These are phyloP conservation scores for Rhododendron kiyosumense DNA, from an alignment of 148 eudicot species.

Conservation along the genomic window DNA sequence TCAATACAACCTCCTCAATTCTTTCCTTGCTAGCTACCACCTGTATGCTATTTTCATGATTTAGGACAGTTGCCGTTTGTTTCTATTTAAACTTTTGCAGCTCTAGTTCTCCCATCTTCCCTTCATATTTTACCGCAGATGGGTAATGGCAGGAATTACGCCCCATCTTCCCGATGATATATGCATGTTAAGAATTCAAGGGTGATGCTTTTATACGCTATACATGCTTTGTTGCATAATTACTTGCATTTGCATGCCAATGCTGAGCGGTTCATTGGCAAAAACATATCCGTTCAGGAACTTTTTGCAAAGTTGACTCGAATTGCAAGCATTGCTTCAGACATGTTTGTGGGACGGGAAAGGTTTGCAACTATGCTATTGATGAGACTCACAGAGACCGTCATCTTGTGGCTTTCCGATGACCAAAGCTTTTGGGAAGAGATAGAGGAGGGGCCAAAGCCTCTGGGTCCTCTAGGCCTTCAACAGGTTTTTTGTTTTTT, in stretches of 20 bases:
- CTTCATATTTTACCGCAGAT: neutral
- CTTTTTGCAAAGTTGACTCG: constrained; percentile 57
- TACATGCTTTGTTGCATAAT: neutral
- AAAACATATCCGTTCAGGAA: constrained; percentile 39
- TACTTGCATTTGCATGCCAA: neutral
- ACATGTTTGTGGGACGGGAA: constrained; percentile 86
- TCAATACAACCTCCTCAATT: neutral
- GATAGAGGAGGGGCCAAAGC: constrained; percentile 62
- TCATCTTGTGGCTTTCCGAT: constrained; percentile 85
- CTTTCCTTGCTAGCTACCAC: neutral
- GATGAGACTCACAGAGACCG: constrained; percentile 91
- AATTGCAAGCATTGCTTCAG: constrained; percentile 66
- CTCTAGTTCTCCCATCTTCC: neutral
- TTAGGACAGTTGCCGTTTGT: neutral
- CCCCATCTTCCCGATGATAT: neutral
- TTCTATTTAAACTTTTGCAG: neutral
- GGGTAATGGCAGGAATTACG: neutral
- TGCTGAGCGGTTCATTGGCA: neutral
- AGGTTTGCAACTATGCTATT: constrained; percentile 80
- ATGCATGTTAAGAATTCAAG: neutral
- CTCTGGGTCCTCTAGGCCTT: constrained; percentile 81
- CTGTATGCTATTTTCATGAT: neutral
- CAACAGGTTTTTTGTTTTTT: constrained; percentile 59
- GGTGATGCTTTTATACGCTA: neutral
- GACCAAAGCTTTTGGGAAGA: constrained; percentile 90